phyloP scores from a whole-genome alignment of 2,329 filamentous ascomycete species.

The Apiospora phragmitis region DNA sequence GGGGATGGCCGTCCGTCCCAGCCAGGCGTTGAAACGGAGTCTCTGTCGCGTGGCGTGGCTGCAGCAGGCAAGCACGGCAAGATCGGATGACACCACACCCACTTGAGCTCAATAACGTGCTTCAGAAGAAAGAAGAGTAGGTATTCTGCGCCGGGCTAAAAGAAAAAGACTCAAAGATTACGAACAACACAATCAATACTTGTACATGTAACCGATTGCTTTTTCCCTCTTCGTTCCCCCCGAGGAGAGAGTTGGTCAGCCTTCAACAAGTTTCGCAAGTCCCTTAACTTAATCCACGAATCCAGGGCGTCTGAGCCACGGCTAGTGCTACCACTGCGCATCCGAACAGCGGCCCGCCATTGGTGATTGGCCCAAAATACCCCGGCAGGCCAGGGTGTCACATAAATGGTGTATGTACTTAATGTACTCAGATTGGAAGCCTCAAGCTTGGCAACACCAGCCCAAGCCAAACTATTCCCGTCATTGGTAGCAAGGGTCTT shows the following conservation, averaged over 20 bases:
- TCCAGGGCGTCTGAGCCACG: constrained; percentile 2
- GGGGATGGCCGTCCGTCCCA: neutral
- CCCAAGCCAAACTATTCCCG: neutral
- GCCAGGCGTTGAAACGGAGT: neutral
- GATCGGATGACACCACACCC: constrained; percentile 5
- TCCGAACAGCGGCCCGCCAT: neutral
- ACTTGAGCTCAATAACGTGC: neutral
- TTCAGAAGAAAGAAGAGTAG: neutral
- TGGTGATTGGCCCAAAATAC: neutral
- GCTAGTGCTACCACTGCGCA: neutral
- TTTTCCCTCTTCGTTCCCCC: neutral
- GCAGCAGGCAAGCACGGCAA: neutral
- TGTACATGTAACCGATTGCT: neutral
- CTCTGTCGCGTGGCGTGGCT: constrained; percentile 4
- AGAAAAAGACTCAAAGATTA: neutral
- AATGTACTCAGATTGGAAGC: neutral
- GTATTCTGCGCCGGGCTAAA: neutral
- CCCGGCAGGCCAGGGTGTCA: neutral
- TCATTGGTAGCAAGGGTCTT: neutral
- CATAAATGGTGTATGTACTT: neutral
- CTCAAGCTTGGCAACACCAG: neutral
- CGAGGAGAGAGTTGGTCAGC: neutral
- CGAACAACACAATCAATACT: neutral
- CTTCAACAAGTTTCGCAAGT: neutral
- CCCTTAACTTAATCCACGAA: constrained; percentile 1